These are phyloP conservation scores for Spergularia azorica DNA, from an alignment of 179 eudicot species.

Conservation along the genomic window DNA sequence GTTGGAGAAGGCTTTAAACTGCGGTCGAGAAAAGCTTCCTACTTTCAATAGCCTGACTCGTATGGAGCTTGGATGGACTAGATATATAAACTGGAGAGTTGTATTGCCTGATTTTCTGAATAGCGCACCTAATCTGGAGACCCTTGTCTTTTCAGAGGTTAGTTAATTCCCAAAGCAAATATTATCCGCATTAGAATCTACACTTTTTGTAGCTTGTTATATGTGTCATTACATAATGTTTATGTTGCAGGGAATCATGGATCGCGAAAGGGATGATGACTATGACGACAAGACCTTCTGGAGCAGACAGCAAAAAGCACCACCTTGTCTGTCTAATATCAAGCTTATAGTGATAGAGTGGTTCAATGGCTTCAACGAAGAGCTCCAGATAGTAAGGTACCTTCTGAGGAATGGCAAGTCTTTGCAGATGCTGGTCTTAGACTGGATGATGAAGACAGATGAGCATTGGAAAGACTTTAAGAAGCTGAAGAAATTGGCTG, in stretches of 20 bases:
- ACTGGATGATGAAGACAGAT: no score
- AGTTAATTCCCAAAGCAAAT: background rate
- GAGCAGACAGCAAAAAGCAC: slow-evolving; percentile 11
- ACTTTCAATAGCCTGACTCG: slow-evolving; percentile 20
- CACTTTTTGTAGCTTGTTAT: background rate
- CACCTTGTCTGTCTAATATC: slow-evolving; percentile 11
- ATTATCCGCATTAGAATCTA: background rate
- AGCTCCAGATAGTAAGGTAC: slow-evolving; percentile 14
- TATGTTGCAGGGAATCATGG: background rate
- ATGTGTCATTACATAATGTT: no score
- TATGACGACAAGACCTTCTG: slow-evolving; percentile 14
- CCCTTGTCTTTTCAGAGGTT: slow-evolving; percentile 8
- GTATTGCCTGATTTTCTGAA: slow-evolving; percentile 9
- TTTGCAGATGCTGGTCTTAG: slow-evolving; percentile 4
- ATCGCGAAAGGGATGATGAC: background rate
- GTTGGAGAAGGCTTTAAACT: background rate
- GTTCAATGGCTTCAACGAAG: slow-evolving; percentile 2
- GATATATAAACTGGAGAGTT: background rate
- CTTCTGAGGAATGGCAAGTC: slow-evolving; percentile 12
- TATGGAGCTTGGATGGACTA: slow-evolving; percentile 15
- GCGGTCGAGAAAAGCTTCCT: slow-evolving; percentile 15
- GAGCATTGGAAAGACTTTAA: background rate
- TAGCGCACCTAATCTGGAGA: slow-evolving; percentile 10
- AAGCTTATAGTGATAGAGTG: background rate
- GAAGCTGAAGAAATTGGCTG: background rate